Percentiles rank a stretch among this genome's conserved stretches.
Evolutionary conservation across 306 rosid genomes (phyloP).

Genomic region (Styphnolobium japonicum): DNA sequence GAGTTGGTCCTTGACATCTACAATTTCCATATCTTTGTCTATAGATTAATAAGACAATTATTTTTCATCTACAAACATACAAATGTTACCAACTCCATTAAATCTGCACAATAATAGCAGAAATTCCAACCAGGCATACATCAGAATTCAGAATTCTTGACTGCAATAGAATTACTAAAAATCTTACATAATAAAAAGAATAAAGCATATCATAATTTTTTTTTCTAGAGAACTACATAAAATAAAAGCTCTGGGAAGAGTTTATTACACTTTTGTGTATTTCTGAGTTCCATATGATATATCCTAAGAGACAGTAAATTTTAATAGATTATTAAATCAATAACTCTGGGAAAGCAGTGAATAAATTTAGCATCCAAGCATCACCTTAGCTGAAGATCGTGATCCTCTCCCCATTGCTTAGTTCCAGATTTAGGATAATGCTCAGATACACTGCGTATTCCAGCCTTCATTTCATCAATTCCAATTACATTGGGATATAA

Average conservation of each 20-base stretch:
- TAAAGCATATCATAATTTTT: neutral
- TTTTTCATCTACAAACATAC: slow-evolving; percentile 4
- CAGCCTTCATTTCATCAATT: slow-evolving; percentile 77
- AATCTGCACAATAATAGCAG: neutral
- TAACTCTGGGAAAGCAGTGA: slow-evolving; percentile 17
- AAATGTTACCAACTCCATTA: slow-evolving; percentile 2
- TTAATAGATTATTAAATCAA: slow-evolving; percentile 7
- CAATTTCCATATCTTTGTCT: neutral
- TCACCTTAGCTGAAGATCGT: slow-evolving; percentile 93
- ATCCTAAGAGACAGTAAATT: neutral
- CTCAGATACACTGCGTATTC: slow-evolving; percentile 50
- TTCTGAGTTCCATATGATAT: neutral
- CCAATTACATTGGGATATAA: slow-evolving; percentile 84
- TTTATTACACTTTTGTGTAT: neutral
- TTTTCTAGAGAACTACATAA: neutral
- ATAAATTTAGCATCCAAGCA: slow-evolving; percentile 32
- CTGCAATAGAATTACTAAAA: slow-evolving; percentile 9
- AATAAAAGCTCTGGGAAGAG: neutral
- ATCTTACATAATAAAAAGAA: neutral
- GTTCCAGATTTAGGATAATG: slow-evolving; percentile 53
- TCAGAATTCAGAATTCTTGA: slow-evolving; percentile 21
- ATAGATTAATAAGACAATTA: slow-evolving; percentile 4
- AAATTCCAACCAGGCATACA: slow-evolving; percentile 1
- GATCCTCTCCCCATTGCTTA: slow-evolving; percentile 95
- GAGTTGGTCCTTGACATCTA: neutral